Percentiles rank a stretch among this genome's conserved stretches.
These are phyloP conservation scores for Besnoitia besnoiti DNA, from an alignment of 169 alveolate species.

Conservation along the genomic window DNA sequence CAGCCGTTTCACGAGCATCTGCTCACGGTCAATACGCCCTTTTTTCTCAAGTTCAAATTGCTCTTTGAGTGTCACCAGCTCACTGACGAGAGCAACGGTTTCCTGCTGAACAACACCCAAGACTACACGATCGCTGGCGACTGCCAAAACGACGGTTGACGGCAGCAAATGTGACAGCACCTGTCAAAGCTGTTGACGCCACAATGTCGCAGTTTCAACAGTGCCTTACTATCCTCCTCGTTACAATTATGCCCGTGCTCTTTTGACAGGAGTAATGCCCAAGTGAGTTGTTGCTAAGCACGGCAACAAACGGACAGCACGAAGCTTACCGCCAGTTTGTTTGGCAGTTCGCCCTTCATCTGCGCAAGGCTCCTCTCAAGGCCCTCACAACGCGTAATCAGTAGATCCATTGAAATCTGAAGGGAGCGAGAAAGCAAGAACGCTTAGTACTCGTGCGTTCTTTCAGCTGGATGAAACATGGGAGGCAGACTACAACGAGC, in stretches of 20 bases:
- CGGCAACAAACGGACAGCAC: not conserved
- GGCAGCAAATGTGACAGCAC: no score
- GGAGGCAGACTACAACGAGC: no score
- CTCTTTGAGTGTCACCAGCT: slow-evolving; percentile 55
- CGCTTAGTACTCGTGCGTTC: no score
- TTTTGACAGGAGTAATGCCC: no score
- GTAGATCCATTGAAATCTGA: slow-evolving; percentile 61
- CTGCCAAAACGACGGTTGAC: no score
- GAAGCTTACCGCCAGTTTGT: slow-evolving; percentile 65
- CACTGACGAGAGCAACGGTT: slow-evolving; percentile 49
- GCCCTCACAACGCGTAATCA: slow-evolving; percentile 68
- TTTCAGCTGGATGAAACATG: no score
- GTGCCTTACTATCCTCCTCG: no score
- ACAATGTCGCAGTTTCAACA: no score
- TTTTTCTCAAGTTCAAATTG: slow-evolving; percentile 58
- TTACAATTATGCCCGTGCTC: no score
- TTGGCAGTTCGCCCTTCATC: slow-evolving; percentile 70
- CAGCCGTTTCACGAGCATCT: slow-evolving; percentile 51
- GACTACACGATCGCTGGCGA: not conserved
- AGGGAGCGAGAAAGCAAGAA: not conserved
- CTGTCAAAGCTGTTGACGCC: not conserved
- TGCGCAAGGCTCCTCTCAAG: slow-evolving; percentile 69
- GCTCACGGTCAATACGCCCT: slow-evolving; percentile 52
- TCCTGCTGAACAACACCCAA: slow-evolving; percentile 37
- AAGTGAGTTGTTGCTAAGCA: not conserved